These are phyloP conservation scores for Phytopythium boreale DNA, from an alignment of 352 stramenopile genomes.

Conservation along the genomic window DNA sequence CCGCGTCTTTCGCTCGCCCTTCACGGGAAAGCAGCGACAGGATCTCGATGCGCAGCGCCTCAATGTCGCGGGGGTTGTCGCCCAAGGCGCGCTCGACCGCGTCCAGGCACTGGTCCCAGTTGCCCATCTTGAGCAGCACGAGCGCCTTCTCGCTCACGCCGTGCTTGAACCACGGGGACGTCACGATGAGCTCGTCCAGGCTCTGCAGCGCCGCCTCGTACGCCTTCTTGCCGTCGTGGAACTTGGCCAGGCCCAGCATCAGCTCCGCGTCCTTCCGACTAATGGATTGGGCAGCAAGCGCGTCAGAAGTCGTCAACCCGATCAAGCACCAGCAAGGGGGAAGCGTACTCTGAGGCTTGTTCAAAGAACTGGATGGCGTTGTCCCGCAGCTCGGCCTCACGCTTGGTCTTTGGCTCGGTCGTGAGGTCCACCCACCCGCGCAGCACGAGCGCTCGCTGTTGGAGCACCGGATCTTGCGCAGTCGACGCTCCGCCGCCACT, in stretches of 20 bases:
- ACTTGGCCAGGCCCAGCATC: constrained; percentile 70
- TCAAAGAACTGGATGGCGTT: constrained; percentile 65
- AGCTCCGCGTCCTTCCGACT: constrained; percentile 71
- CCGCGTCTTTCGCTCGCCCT: constrained; percentile 49
- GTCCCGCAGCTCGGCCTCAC: constrained; percentile 58
- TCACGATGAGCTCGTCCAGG: constrained; percentile 75
- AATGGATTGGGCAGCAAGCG: background rate
- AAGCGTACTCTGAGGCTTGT: constrained; percentile 52
- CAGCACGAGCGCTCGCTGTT: constrained; percentile 54
- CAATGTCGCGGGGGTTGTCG: constrained; percentile 67
- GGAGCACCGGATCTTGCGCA: constrained; percentile 20
- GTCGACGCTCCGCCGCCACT: constrained; percentile 12
- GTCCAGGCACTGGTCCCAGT: constrained; percentile 85
- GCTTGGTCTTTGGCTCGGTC: constrained; percentile 63
- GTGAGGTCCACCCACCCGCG: constrained; percentile 79
- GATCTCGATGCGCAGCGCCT: constrained; percentile 64
- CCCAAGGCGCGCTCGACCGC: constrained; percentile 65
- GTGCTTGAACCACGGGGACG: constrained; percentile 82
- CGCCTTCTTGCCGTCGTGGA: constrained; percentile 70
- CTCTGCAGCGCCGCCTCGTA: constrained; percentile 60
- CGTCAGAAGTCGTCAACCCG: background rate
- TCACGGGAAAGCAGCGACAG: constrained; percentile 68
- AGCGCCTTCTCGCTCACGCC: constrained; percentile 79
- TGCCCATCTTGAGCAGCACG: constrained; percentile 79
- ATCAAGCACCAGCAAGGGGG: background rate